phyloP scores from a whole-genome alignment of 331 rosid genomes.

The Cydonia oblonga region DNA sequence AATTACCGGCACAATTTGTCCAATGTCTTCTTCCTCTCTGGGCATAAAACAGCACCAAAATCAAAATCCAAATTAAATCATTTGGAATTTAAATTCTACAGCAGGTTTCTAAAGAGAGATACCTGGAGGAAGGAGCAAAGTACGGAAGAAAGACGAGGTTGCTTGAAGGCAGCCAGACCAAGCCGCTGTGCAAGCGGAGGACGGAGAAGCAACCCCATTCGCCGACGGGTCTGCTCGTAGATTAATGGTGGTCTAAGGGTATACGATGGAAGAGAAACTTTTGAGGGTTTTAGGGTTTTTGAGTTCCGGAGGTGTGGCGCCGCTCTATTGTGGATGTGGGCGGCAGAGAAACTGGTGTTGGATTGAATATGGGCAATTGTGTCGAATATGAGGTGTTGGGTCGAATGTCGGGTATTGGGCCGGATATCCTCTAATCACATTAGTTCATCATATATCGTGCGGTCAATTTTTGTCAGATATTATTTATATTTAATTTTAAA shows the following conservation, averaged over 20 bases:
- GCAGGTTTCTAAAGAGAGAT: background rate
- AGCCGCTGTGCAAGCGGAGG: background rate
- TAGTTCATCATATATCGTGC: fast-evolving
- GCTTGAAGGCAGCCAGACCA: slow-evolving; percentile 2
- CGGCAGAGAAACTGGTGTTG: too few species aligned
- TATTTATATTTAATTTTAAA: too few species aligned
- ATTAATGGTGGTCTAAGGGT: background rate
- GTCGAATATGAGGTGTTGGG: too few species aligned
- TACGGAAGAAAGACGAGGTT: slow-evolving; percentile 18
- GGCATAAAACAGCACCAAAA: background rate
- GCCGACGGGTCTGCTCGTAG: background rate
- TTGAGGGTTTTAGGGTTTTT: background rate
- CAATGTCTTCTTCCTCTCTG: slow-evolving; percentile 39
- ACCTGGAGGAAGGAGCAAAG: slow-evolving; percentile 19
- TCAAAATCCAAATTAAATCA: background rate
- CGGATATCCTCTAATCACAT: too few species aligned
- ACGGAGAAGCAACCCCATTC: background rate
- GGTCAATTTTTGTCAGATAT: too few species aligned
- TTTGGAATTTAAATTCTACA: background rate
- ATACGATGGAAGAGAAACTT: background rate
- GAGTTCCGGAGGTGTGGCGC: background rate
- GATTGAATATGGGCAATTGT: too few species aligned
- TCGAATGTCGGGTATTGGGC: too few species aligned
- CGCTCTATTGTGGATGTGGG: too few species aligned
- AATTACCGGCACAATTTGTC: slow-evolving; percentile 21